Base-by-base conservation (phyloP, 352 stramenopile genomes). In the Pythium biforme region DNA sequence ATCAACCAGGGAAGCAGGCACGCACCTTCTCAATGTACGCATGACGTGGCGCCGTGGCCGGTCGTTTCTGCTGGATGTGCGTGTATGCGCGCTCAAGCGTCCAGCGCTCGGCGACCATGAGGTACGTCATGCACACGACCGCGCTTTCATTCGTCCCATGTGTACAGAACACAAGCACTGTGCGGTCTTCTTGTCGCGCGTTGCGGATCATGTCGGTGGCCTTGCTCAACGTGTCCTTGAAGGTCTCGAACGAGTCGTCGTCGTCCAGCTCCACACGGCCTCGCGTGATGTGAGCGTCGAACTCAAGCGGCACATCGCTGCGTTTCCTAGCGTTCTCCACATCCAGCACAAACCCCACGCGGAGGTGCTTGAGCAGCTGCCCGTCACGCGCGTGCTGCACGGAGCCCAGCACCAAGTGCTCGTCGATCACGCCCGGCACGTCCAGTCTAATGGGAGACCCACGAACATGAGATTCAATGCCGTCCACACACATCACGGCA, bases 91-190 rank as follows among this genome's bases (percentile, higher is more conserved):
- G 78, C 47, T 87, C 81, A 9, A 90, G 69, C 50, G 69, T 80
- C 81, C 78, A 90, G 37, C 75, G 62, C 62, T 86, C 68, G 14
- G 74, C 63, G 0, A 90, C 50, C 75, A 90, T 81, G 19, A 90
- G 66, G 39, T 79, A 88, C 47, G 78, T 72, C 40, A 90, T 86
- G 58, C 81, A 90, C 17, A 87, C 75, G 7, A 90, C 79, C 17
- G 73, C 77, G 40, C 81, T 81, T 59, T 90, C 81, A 62, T 90
- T 90, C 54, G 80, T 88, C 47, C 81, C 81, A 29, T 88, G 76
- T 17, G 81, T 90, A 59, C 81, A 90, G 53, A 81, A 87, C n/a
- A 90, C 74, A 39, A 90, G 83, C 0, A 88, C 74, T 14, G 74
- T 88, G 55, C 79, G 79, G 26, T 71, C 67, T 27, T 79, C 64